Percentiles rank a stretch among this genome's conserved stretches.
phyloP scores from a whole-genome alignment of 331 rosid genomes.

The Arachis monticola region DNA sequence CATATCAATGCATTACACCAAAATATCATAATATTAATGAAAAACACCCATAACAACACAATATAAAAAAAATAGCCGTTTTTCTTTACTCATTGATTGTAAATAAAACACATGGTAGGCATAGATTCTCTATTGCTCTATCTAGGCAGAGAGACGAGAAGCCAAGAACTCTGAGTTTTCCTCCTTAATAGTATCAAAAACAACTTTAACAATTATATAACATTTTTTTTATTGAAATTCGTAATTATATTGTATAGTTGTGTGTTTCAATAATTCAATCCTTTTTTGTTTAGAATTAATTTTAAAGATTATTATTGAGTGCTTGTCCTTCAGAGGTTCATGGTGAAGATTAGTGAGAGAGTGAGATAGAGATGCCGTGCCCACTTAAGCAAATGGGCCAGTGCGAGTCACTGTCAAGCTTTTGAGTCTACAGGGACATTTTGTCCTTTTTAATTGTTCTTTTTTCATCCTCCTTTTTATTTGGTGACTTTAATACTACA shows the following conservation, averaged over 20 bases:
- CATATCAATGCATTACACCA: too few relatives aligned
- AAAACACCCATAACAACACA: too few relatives aligned
- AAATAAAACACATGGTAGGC: constrained; percentile 50
- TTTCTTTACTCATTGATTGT: constrained; percentile 19
- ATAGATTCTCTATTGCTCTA: constrained; percentile 40
- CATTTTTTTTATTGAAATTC: too few relatives aligned
- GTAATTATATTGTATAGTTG: not conserved
- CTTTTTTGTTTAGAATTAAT: not conserved
- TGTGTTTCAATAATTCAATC: not conserved
- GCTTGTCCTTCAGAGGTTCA: not conserved
- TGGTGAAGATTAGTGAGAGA: not conserved
- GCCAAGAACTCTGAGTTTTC: not conserved
- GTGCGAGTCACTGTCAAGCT: constrained; percentile 32
- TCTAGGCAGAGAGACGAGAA: not conserved
- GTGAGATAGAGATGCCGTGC: constrained; percentile 46
- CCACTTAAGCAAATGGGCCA: constrained; percentile 49
- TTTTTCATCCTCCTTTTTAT: not conserved
- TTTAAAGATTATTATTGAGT: not conserved
- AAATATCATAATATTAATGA: too few relatives aligned
- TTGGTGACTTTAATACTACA: not conserved
- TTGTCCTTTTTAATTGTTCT: constrained; percentile 1
- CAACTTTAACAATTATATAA: too few relatives aligned
- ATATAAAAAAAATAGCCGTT: too few relatives aligned
- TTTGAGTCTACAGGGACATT: constrained; percentile 19
- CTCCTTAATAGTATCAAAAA: too few relatives aligned